Evolutionary conservation across 2,329 filamentous ascomycete genomes (phyloP), one percentile per base, ranked within the genome.

Genomic region (Grosmannia penicillata): DNA sequence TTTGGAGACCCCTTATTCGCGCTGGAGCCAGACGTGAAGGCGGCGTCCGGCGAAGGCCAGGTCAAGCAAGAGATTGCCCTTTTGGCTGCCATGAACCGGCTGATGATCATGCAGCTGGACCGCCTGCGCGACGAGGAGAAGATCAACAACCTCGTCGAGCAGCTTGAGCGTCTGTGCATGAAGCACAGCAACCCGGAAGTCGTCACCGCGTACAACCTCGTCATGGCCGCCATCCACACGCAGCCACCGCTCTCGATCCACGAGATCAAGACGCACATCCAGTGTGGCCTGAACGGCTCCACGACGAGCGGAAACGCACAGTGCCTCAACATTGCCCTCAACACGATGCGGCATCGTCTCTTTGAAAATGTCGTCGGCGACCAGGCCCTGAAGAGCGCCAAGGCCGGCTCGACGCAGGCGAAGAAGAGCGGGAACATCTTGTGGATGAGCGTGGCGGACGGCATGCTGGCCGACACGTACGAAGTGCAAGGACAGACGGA

Each of bases 311-410:
- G 68, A 39, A 94, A 94, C 53, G 74, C 74, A 23, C 82, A 93
- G 46, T 79, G 87, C 38, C 70, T 86, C n/a, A 78, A 78, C 34
- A 81, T 95, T 46, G 78, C 81, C 6, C 72, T 95, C 42, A 86
- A 78, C 48, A 78, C 91, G 46, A 93, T 95, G 81, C 80, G 82
- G 37, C 76, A 72, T 51, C 73, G 77, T 37, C 81, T 94, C 51
- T 95, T 87, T 56, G 78, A 79, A 33, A 80, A 81, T 42, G 79
- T 87, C 13, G 75, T 93, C 4, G 85, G 85, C 36, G 79, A 82
- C 42, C 82, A 87, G 55, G 79, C 81, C 0, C 67, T 83, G 42
- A 86, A 86, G 59, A 82, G 79, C 51, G 78, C 80, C 5, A 69
- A 71, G 45, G 81, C 82, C 1, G 79, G 76, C 19, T 68, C 70